phyloP scores from a whole-genome alignment of 176 grass and related monocot species.

The Alloteropsis semialata region DNA sequence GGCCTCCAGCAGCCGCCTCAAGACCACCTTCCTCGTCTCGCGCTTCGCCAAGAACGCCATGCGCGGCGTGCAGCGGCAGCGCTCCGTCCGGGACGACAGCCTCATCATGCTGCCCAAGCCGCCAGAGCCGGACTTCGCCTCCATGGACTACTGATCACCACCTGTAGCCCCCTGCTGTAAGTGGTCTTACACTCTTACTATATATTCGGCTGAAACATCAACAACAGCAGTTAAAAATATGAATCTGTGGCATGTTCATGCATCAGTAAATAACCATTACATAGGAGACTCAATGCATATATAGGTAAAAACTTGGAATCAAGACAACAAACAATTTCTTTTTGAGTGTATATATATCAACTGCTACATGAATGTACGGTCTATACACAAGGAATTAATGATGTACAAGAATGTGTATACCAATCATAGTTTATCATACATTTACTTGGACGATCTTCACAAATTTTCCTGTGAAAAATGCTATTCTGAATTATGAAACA shows the following conservation, averaged over 20 bases:
- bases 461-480: background rate
- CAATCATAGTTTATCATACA: background rate
- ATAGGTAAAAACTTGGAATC: too few relatives aligned
- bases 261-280: too few relatives aligned
- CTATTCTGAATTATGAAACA: constrained; percentile 16
- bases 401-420: background rate
- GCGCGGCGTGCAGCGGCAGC: constrained; percentile 38
- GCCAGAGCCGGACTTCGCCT: constrained; percentile 47
- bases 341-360: background rate
- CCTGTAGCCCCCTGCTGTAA: too few relatives aligned
- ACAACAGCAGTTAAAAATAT: too few relatives aligned
- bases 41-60: constrained; percentile 67
- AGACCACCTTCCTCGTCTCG: constrained; percentile 53
- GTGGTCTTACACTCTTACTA: too few relatives aligned
- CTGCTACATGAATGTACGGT: background rate
- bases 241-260: too few relatives aligned
- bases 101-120: constrained; percentile 65
- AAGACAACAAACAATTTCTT: too few relatives aligned
- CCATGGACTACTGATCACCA: constrained; percentile 24
- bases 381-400: background rate
- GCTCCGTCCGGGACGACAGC: background rate
- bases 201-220: too few relatives aligned
- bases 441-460: background rate
- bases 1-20: constrained; percentile 22
- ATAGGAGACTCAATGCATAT: too few relatives aligned